phyloP scores from a whole-genome alignment of 805 yeast species.

The Yarrowia sp. region DNA sequence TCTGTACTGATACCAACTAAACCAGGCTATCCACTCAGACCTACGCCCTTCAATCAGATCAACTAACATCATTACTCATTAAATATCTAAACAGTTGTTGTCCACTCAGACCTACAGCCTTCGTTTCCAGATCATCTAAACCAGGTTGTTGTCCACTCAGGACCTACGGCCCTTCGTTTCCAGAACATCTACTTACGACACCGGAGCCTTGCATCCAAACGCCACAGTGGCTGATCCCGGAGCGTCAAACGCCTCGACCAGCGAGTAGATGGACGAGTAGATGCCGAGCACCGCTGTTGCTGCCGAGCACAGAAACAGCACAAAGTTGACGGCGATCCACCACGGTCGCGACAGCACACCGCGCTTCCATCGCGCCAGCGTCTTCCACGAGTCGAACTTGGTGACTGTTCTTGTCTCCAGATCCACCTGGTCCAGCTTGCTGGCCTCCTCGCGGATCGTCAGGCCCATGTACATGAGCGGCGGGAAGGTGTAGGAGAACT shows the following conservation, averaged over 20 bases:
- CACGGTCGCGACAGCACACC: neutral
- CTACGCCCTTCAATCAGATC: no score
- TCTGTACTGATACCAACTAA: no score
- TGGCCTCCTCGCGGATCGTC: neutral
- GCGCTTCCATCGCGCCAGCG: neutral
- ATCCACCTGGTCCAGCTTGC: neutral
- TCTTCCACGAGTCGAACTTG: neutral
- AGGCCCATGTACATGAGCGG: neutral
- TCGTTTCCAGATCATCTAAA: no score
- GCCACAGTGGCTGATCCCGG: neutral
- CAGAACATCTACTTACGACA: neutral
- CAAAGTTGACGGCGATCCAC: neutral
- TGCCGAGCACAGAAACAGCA: neutral
- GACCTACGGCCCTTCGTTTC: no score
- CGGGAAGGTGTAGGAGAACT: neutral
- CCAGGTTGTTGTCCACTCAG: no score
- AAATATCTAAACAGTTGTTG: no score
- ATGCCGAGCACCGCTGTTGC: neutral
- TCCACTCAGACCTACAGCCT: no score
- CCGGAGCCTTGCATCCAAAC: neutral
- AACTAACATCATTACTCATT: no score
- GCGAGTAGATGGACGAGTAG: neutral
- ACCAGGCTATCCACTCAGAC: no score
- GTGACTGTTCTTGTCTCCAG: neutral
- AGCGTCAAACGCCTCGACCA: neutral